phyloP scores from a whole-genome alignment of 2,329 filamentous ascomycete species.

The Fusarium denticulatum region DNA sequence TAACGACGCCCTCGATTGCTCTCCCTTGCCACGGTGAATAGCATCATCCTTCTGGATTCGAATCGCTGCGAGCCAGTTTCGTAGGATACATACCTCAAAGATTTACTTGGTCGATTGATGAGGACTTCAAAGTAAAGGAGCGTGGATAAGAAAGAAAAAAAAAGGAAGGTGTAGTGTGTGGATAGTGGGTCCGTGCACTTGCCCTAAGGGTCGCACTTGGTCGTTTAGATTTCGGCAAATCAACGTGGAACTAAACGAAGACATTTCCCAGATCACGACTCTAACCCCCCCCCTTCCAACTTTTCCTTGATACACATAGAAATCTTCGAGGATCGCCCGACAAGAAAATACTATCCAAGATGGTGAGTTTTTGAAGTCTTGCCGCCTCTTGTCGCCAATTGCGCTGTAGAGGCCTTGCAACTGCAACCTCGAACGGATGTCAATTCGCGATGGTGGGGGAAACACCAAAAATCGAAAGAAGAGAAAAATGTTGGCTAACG shows the following conservation, averaged over 20 bases:
- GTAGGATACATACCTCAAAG: slow-evolving; percentile 61
- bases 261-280: slow-evolving; percentile 46
- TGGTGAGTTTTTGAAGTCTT: slow-evolving; percentile 60
- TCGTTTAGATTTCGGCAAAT: slow-evolving; percentile 51
- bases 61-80: slow-evolving; percentile 44
- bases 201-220: slow-evolving; percentile 53
- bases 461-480: not conserved
- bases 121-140: slow-evolving; percentile 40
- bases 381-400: slow-evolving; percentile 25
- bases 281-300: slow-evolving; percentile 39
- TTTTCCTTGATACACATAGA: slow-evolving; percentile 49
- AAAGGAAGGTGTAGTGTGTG: slow-evolving; percentile 45
- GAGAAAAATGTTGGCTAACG: slow-evolving; percentile 31
- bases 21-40: slow-evolving; percentile 66
- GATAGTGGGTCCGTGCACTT: slow-evolving; percentile 54
- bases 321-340: slow-evolving; percentile 77
- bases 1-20: slow-evolving; percentile 63
- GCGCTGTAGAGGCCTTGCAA: slow-evolving; percentile 1
- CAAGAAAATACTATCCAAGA: slow-evolving; percentile 65
- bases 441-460: slow-evolving; percentile 23
- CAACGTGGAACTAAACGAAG: slow-evolving; percentile 47
- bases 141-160: slow-evolving; percentile 8
- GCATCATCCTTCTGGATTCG: slow-evolving; percentile 53
- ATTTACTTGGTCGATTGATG: slow-evolving; percentile 43
- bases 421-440: slow-evolving; percentile 1